Evolutionary conservation across 176 grass and related monocot genomes (phyloP).

Genomic region (Avena insularis): DNA sequence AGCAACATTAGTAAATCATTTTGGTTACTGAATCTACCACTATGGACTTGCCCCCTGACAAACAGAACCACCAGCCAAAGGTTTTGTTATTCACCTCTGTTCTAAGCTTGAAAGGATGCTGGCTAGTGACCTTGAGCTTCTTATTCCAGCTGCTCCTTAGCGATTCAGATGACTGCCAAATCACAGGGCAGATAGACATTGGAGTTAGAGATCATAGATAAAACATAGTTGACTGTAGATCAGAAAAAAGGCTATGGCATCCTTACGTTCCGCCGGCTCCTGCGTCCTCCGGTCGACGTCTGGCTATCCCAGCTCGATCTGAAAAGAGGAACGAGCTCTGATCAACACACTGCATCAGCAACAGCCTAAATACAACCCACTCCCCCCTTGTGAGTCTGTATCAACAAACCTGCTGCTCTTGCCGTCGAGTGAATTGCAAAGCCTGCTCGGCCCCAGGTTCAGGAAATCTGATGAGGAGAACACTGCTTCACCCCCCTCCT

Average conservation of each 20-base stretch:
- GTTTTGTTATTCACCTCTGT: conserved; percentile 72
- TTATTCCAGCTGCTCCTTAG: conserved; percentile 78
- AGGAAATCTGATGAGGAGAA: conserved; percentile 64
- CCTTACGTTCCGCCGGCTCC: conserved; percentile 72
- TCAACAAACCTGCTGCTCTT: conserved; percentile 58
- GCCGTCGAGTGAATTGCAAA: conserved; percentile 63
- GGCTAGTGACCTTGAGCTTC: conserved; percentile 85
- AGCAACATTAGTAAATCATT: conserved; percentile 7
- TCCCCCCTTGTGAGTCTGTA: not conserved
- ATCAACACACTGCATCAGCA: conserved; percentile 32
- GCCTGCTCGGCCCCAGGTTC: conserved; percentile 17
- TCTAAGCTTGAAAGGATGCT: conserved; percentile 92
- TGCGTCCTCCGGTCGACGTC: conserved; percentile 48
- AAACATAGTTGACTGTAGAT: not conserved
- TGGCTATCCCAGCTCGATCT: conserved; percentile 72
- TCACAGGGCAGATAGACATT: conserved; percentile 8
- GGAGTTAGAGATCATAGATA: conserved; percentile 3
- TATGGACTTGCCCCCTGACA: not conserved
- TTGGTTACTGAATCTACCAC: not conserved
- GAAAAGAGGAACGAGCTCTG: conserved; percentile 30
- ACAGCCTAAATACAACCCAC: not conserved
- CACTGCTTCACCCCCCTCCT: conserved; percentile 36
- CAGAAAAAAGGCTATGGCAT: conserved; percentile 1
- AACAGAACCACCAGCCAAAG: not conserved
- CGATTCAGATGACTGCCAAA: conserved; percentile 66